Percentiles rank a stretch among this genome's conserved stretches.
Evolutionary conservation across 305 asterid species (phyloP).

Genomic region (Fraxinus baroniana): DNA sequence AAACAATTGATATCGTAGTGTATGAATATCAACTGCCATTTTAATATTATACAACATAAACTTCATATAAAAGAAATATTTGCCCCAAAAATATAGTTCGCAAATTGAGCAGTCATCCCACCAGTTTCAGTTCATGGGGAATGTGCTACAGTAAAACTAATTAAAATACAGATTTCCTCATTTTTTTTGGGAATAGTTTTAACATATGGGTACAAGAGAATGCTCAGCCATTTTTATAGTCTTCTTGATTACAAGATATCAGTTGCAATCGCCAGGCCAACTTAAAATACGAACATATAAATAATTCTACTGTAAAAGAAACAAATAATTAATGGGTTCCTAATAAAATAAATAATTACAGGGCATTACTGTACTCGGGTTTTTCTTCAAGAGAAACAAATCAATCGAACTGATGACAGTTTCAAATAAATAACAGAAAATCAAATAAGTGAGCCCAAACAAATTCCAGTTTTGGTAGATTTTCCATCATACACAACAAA

Average conservation of each 20-base stretch:
- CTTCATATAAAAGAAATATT: not conserved
- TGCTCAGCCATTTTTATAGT: not conserved
- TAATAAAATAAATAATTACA: not conserved
- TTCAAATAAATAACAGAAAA: not conserved
- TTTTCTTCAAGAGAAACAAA: not conserved
- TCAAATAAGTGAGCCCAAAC: not conserved
- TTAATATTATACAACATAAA: not conserved
- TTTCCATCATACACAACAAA: not conserved
- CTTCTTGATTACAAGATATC: not conserved
- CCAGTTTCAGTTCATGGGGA: not conserved
- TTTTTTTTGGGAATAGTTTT: not conserved
- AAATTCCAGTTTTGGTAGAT: not conserved
- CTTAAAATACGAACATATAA: not conserved
- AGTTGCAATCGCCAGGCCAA: not conserved
- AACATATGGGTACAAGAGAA: not conserved
- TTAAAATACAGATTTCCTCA: not conserved
- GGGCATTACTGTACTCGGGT: not conserved
- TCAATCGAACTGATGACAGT: not conserved
- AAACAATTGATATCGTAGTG: constrained; percentile 2
- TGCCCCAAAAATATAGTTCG: not conserved
- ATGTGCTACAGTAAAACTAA: not conserved
- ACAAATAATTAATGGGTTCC: not conserved
- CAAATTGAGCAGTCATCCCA: not conserved
- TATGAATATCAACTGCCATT: not conserved
- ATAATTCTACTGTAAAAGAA: not conserved